These are phyloP conservation scores for Cercophora samala DNA, from an alignment of 495 filamentous ascomycete species.

Conservation along the genomic window DNA sequence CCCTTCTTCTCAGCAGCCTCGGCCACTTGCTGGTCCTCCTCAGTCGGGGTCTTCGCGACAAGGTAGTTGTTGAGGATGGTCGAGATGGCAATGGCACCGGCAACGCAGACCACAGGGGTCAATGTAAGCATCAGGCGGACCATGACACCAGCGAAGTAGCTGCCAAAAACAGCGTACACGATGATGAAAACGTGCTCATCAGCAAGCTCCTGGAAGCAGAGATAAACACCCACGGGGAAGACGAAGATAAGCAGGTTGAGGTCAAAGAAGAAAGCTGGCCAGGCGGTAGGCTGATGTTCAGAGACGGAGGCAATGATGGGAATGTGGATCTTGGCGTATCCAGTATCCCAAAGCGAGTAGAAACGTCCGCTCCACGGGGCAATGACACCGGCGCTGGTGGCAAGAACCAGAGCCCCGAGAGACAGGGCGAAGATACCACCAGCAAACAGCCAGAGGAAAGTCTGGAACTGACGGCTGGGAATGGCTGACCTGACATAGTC, in stretches of 20 bases:
- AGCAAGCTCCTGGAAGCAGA: slow-evolving; percentile 89
- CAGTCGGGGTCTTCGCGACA: slow-evolving; percentile 52
- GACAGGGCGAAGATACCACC: slow-evolving; percentile 66
- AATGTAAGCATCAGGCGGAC: slow-evolving; percentile 97
- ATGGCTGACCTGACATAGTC: slow-evolving; percentile 85
- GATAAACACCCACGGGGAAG: slow-evolving; percentile 97
- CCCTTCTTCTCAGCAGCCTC: slow-evolving; percentile 51
- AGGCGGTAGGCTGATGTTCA: slow-evolving; percentile 99
- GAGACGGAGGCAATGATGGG: slow-evolving; percentile 99
- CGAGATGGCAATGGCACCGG: slow-evolving; percentile 87
- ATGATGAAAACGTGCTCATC: slow-evolving; percentile 99
- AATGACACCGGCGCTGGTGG: slow-evolving; percentile 85
- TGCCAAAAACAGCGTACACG: slow-evolving; percentile 90
- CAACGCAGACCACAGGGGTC: slow-evolving; percentile 94
- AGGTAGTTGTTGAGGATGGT: slow-evolving; percentile 85
- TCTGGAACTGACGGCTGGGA: slow-evolving; percentile 91
- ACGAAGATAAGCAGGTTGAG: slow-evolving; percentile 98
- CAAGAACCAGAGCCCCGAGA: slow-evolving; percentile 62
- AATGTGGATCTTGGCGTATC: slow-evolving; percentile 99
- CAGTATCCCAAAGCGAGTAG: slow-evolving; percentile 99
- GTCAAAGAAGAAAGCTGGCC: slow-evolving; percentile 99
- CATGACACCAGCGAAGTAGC: slow-evolving; percentile 99
- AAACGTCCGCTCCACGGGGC: slow-evolving; percentile 98
- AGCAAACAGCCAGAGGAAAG: slow-evolving; percentile 72
- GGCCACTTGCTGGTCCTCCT: slow-evolving; percentile 48